Percentiles rank a stretch among this genome's conserved stretches.
Evolutionary conservation across 2,329 filamentous ascomycete species (phyloP).

Genomic region (Ophiostoma montium): DNA sequence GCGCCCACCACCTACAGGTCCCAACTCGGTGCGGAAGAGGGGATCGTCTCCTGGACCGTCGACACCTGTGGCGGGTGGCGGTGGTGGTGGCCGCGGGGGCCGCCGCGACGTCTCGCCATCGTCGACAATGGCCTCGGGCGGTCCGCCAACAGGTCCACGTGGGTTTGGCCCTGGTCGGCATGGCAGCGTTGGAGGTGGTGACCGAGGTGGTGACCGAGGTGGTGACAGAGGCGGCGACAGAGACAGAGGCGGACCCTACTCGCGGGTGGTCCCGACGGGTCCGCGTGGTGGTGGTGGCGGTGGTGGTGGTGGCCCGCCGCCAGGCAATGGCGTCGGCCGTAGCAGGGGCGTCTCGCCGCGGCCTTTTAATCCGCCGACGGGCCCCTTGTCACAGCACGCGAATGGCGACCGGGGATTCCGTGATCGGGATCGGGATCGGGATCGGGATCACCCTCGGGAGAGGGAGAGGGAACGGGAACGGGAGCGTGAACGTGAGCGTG

Average conservation of each 20-base stretch:
- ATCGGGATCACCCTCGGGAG: not conserved
- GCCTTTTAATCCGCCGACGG: slow-evolving; percentile 44
- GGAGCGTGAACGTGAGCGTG: not conserved
- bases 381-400: slow-evolving; percentile 28
- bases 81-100: slow-evolving; percentile 21
- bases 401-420: not conserved
- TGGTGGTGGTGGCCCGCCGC: slow-evolving; percentile 1
- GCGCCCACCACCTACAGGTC: slow-evolving; percentile 36
- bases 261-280: slow-evolving; percentile 31
- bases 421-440: not conserved
- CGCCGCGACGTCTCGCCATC: slow-evolving; percentile 1
- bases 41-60: slow-evolving; percentile 20
- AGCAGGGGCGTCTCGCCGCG: slow-evolving; percentile 18
- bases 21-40: slow-evolving; percentile 25
- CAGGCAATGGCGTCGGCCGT: not conserved
- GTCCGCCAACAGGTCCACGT: slow-evolving; percentile 10
- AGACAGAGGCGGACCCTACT: not conserved
- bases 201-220: too few relatives aligned
- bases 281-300: slow-evolving; percentile 21
- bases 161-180: slow-evolving; percentile 4
- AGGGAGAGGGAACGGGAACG: not conserved
- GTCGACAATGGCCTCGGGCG: not conserved
- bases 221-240: too few relatives aligned
- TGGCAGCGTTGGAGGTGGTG: not conserved
- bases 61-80: too few relatives aligned